phyloP scores from a whole-genome alignment of 2,329 filamentous ascomycete genomes.

The Exophiala xenobiotica region DNA sequence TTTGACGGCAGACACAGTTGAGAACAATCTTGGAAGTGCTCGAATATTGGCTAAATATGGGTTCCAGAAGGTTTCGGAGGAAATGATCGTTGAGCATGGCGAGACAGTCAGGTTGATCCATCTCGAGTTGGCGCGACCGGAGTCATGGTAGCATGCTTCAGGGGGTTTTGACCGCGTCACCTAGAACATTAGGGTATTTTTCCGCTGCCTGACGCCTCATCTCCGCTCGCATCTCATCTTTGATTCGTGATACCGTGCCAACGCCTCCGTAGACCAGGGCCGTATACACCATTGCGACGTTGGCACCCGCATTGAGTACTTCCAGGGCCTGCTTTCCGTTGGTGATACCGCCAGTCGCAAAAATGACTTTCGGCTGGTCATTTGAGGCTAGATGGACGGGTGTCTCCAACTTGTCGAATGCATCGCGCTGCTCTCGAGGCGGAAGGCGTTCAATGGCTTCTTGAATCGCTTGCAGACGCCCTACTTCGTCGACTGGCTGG shows the following conservation, averaged over 20 bases:
- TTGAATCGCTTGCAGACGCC: conserved; percentile 18
- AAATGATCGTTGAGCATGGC: conserved; percentile 15
- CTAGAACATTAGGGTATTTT: conserved; percentile 4
- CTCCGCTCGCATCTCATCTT: conserved; percentile 47
- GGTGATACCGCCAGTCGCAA: conserved; percentile 90
- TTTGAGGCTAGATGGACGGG: conserved; percentile 5
- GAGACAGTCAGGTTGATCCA: conserved; percentile 7
- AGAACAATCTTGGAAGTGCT: conserved; percentile 16
- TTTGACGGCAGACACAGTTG: conserved; percentile 14
- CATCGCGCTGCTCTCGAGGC: conserved; percentile 17
- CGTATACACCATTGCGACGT: conserved; percentile 89
- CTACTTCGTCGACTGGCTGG: conserved; percentile 9
- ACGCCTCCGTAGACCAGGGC: conserved; percentile 64
- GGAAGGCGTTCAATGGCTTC: conserved; percentile 23
- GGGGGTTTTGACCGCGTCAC: too few species aligned
- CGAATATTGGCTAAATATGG: conserved; percentile 21
- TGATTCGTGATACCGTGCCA: conserved; percentile 58
- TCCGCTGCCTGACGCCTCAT: conserved; percentile 28
- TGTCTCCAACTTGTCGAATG: conserved; percentile 14
- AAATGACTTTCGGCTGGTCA: conserved; percentile 68
- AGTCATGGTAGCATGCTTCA: conserved; percentile 1
- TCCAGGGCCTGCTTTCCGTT: conserved; percentile 80
- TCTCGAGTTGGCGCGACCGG: conserved; percentile 8
- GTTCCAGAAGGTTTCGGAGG: conserved; percentile 8
- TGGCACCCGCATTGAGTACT: conserved; percentile 84